Base-by-base conservation (phyloP, 352 stramenopile genomes). In the Pythium guiyangense region DNA sequence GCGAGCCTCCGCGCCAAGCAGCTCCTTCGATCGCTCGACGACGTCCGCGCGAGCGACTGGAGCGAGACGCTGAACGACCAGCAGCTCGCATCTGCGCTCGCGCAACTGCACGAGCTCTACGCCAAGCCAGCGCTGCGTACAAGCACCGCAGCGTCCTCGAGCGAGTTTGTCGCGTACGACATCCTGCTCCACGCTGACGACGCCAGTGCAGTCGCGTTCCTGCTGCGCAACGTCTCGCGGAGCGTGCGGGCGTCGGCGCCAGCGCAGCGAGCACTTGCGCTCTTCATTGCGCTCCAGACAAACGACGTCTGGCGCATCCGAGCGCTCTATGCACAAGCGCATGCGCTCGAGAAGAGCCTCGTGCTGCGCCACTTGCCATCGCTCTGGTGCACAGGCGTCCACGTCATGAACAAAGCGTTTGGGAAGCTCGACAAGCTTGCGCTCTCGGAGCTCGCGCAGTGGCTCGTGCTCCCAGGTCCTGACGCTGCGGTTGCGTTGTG, bases 1-100 rank as follows among this genome's bases (percentile, higher is more conserved):
- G 62, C 78, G 15, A 71, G 71, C 45, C 51, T 84, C 22, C 60
- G 62, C 3, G 68, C 77, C 1, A 40, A 64, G 14, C 69, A 77
- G 48, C 55, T 88, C 14, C 42, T 88, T 1, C 31, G 6, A 26
- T 54, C 39, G 5, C 17, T 43, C 3, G 51, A 62, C 14, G 25
- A 46, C 20, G 42, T 60, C 40, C 49, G 67, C 44, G 59, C 75
- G 18, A 26, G 45, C 31, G 71, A 77, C 40, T 91, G 81, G 81
- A 91, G 81, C 50, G 77, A 89, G 57, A 74, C 70, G 37, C 63
- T 91, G 11, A 85, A 91, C 52, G 69, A 87, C 53, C 70, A 91
- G 45, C 81, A 91, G 56, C 64, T 91, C 27, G 63, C 61, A 31
- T 91, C 81, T 6, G 78, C 81, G 20, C 54, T 91, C 18, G 68